phyloP scores from a whole-genome alignment of 1,139 yeast species.

The Kodamaea ohmeri region DNA sequence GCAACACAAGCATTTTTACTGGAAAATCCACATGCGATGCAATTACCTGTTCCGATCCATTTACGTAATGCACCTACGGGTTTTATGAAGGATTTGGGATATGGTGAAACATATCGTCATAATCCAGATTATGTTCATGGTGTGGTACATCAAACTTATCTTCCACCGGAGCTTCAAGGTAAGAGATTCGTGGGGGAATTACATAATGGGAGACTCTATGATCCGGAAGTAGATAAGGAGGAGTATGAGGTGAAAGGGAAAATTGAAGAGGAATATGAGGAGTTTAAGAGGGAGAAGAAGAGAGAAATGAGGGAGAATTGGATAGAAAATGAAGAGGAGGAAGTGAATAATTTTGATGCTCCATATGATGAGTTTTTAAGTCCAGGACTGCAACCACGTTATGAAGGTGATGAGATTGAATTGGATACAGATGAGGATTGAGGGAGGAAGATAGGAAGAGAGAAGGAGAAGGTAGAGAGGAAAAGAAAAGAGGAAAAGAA shows the following conservation, averaged over 20 bases:
- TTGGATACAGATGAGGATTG: not conserved
- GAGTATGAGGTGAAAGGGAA: slow-evolving; percentile 22
- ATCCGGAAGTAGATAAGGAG: slow-evolving; percentile 24
- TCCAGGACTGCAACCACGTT: slow-evolving; percentile 9
- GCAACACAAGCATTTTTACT: slow-evolving; percentile 57
- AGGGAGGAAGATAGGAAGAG: not conserved
- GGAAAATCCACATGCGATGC: slow-evolving; percentile 61
- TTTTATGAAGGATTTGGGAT: slow-evolving; percentile 85
- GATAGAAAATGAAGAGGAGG: slow-evolving; percentile 8
- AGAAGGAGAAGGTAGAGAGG: not conserved
- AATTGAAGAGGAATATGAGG: slow-evolving; percentile 28
- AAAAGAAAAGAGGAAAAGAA: not conserved
- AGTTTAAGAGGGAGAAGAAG: slow-evolving; percentile 23
- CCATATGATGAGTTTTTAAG: slow-evolving; percentile 35
- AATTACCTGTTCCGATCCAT: slow-evolving; percentile 72
- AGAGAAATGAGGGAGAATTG: slow-evolving; percentile 8
- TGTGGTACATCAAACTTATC: slow-evolving; percentile 63
- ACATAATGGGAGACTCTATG: slow-evolving; percentile 34
- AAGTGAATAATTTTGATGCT: slow-evolving; percentile 30
- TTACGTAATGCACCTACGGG: slow-evolving; percentile 91
- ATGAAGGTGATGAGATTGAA: slow-evolving; percentile 6
- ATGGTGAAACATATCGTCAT: slow-evolving; percentile 80
- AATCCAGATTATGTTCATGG: slow-evolving; percentile 81
- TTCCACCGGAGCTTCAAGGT: slow-evolving; percentile 50
- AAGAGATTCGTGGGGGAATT: slow-evolving; percentile 36